Evolutionary conservation across 2,329 filamentous ascomycete genomes (phyloP), one percentile per base, ranked within the genome.

Genomic region (Ophiosphaerella narmari): DNA sequence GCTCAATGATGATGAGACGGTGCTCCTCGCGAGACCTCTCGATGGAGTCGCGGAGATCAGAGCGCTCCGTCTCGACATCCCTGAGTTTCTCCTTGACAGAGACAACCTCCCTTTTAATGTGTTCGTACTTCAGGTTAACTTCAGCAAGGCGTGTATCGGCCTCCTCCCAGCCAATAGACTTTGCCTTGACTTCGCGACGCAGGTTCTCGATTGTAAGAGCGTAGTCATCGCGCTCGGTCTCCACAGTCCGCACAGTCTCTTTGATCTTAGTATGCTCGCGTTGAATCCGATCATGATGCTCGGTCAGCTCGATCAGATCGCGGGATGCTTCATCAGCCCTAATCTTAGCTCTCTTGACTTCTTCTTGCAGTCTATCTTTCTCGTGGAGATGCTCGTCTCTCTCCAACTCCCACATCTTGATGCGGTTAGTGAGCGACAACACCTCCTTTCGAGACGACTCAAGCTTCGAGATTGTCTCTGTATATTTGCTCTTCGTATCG

Each of bases 351-450:
- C 58, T 45, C 45, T 61, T 63, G 35, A 63, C 37, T 2, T 65
- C 61, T n/a, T 66, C 61, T 23, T 63, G 52, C n/a, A 66, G 39
- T 9, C 60, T 48, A 18, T 62, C 61, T 29, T 65, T 64, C 48
- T 63, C 61, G 7, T 64, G 61, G 13, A 64, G 55, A 23, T 60
- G 52, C 32, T 64, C 58, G 8, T 65, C 60, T 23, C 59, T 46
- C 46, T 66, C 63, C 18, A 62, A 29, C 38, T 65, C 60, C 8
- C 54, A 64, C 23, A 63, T 52, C 46, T 59, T 60, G 50, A 64
- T 57, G 33, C 59, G 60, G 5, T 66, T 59, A 6, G 37, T 54
- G 24, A 61, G 55, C 8, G 54, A 50, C 4, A 59, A 29, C 2
- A 64, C 46, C 26, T 66, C 63, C 32, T 66, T 63, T 9, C 56